phyloP scores from a whole-genome alignment of 306 rosid species.

The Rosa multiflora region DNA sequence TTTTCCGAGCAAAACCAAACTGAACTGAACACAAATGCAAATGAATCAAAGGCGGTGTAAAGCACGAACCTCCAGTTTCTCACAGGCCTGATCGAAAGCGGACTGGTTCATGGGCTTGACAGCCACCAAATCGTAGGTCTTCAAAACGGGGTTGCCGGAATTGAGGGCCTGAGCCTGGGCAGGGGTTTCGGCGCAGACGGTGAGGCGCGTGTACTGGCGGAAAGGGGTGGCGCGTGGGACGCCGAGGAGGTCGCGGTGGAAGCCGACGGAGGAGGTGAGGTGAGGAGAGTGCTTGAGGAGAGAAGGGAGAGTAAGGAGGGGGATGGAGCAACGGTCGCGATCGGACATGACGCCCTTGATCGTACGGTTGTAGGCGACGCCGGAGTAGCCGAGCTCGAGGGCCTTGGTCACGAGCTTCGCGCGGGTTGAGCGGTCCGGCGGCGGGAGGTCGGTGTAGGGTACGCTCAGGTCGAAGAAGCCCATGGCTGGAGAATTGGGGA shows the following conservation, averaged over 20 bases:
- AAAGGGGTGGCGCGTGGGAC: conserved; percentile 61
- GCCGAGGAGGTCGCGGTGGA: conserved; percentile 71
- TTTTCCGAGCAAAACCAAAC: conserved; percentile 6
- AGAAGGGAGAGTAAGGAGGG: conserved; percentile 55
- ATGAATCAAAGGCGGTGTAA: background rate
- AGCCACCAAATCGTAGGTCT: conserved; percentile 77
- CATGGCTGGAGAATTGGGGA: conserved; percentile 30
- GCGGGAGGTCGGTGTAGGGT: conserved; percentile 45
- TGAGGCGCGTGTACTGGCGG: conserved; percentile 89
- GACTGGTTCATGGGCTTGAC: conserved; percentile 64
- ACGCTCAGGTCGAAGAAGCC: conserved; percentile 86
- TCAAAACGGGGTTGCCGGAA: conserved; percentile 74
- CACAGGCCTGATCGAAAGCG: conserved; percentile 69
- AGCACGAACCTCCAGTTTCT: conserved; percentile 63
- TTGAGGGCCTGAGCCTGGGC: conserved; percentile 58
- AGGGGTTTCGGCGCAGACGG: conserved; percentile 48
- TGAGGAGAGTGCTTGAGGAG: conserved; percentile 67
- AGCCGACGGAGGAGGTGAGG: conserved; percentile 55
- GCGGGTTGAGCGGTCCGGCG: conserved; percentile 44
- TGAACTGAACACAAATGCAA: background rate
- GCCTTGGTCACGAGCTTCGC: conserved; percentile 59
- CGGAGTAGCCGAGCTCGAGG: conserved; percentile 85
- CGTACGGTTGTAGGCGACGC: conserved; percentile 80
- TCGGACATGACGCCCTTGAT: conserved; percentile 91
- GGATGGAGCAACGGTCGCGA: conserved; percentile 69